Conservation (phyloP, 805 yeast species). For the Yamadazyma laniorum region DNA sequence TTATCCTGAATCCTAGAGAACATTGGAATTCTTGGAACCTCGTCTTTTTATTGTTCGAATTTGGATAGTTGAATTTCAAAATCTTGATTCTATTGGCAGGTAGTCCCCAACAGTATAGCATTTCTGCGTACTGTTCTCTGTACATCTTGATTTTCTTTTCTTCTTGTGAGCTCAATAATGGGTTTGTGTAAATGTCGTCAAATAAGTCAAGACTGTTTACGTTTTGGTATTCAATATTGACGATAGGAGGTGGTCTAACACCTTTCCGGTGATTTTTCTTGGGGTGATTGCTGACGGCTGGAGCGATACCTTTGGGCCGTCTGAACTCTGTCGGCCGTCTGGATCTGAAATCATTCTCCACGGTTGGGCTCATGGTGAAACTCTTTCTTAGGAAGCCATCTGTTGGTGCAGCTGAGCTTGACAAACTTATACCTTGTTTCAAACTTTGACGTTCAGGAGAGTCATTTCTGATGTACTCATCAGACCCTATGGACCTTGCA, state of each 20-base stretch:
- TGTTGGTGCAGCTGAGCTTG: not conserved
- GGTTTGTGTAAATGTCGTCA: constrained; percentile 40
- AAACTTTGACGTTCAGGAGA: constrained; percentile 19
- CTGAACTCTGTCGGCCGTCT: constrained; percentile 1
- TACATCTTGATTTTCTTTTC: constrained; percentile 37
- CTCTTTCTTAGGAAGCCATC: constrained; percentile 3
- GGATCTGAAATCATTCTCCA: constrained; percentile 1
- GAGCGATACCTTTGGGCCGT: constrained; percentile 7
- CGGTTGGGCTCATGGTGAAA: constrained; percentile 5
- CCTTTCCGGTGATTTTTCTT: constrained; percentile 17
- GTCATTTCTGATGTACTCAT: constrained; percentile 11
- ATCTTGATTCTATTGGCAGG: constrained; percentile 78
- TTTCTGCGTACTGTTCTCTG: constrained; percentile 71
- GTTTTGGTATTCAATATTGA: constrained; percentile 49
- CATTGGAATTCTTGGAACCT: constrained; percentile 33
- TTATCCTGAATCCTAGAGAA: constrained; percentile 26
- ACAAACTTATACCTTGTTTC: not conserved
- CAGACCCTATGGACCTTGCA: constrained; percentile 3
- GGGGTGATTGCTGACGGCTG: not conserved
- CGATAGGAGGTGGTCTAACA: constrained; percentile 24
- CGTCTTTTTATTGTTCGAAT: constrained; percentile 9
- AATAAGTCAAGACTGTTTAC: constrained; percentile 41
- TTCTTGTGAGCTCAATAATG: constrained; percentile 42
- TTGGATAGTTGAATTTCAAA: constrained; percentile 60
- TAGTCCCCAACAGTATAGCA: constrained; percentile 80